Base-by-base conservation (phyloP, 176 grass and related monocot genomes). In the Hsuehochloa calcarea region DNA sequence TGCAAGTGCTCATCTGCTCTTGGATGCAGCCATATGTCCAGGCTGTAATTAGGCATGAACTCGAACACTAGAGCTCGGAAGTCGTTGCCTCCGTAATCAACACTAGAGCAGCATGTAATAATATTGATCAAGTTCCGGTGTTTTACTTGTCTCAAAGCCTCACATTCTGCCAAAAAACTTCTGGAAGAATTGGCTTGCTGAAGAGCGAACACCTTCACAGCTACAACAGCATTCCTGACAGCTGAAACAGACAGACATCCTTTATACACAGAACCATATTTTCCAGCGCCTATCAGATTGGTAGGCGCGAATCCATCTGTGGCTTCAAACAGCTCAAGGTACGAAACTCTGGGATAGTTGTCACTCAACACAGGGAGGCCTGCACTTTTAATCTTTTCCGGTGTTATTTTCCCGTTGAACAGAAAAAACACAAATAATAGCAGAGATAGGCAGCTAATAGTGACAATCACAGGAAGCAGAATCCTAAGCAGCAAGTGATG, bases 51-150 rank as follows among this genome's bases (percentile, higher is more conserved):
- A 10, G 89, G 89, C 80, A 87, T 89, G 52, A 87, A 94, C 35
- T 89, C 64, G 3, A 94, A 91, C 3, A 94, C 89, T 44, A 94
- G 81, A 77, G 92, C 86, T 54, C 17, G 88, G 72, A 92, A 92
- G 47, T 91, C 90, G 26, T 78, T 82, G 11, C 83, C 88, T 79
- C 52, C 78, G 19, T 51, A 43, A 15, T 95, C 88, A 3, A 85
- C 17, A 17, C 83, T 89, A 6, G 65, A 91, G 85, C 90, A 92
- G 29, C 45, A 56, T 39, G 93, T 92, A 68, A 90, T 43, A 66
- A 87, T 92, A 43, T 84, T 82, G 10, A 91, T 68, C 68, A 90
- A 62, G 79, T 92, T 95, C 8, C 88, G 58, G 60, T 92, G 93
- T 54, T 86, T 86, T 35, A 90, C 69, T 34, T 10, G 74, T 60